Evolutionary conservation across 1,284 basidiomycete species (phyloP).

Genomic region (Hortiboletus rubellus): DNA sequence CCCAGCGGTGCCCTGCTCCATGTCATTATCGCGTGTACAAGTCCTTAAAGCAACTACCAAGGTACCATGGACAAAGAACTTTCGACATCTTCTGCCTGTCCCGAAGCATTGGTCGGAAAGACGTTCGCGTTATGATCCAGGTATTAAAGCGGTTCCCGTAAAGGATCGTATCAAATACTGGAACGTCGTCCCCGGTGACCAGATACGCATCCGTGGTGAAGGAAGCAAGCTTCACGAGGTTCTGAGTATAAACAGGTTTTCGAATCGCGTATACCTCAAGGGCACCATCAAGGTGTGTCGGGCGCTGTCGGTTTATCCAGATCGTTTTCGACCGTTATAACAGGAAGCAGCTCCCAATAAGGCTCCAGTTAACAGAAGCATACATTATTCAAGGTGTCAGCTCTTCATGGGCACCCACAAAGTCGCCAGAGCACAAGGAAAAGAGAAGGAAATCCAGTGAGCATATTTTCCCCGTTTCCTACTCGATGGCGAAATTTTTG

Average conservation of each 20-base stretch:
- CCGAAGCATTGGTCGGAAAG: constrained; percentile 44
- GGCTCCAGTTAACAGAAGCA: constrained; percentile 44
- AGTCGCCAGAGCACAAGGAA: constrained; percentile 35
- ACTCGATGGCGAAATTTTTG: constrained; percentile 37
- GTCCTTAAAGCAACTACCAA: constrained; percentile 49
- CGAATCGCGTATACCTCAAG: constrained; percentile 70
- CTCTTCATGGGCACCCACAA: constrained; percentile 67
- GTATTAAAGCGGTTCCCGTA: constrained; percentile 53
- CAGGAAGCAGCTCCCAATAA: constrained; percentile 32
- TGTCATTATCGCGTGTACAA: constrained; percentile 43
- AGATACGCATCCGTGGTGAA: constrained; percentile 68
- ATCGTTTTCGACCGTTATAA: constrained; percentile 4
- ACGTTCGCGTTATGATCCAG: constrained; percentile 34
- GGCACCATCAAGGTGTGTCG: constrained; percentile 48
- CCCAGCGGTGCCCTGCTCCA: constrained; percentile 5
- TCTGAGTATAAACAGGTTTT: constrained; percentile 66
- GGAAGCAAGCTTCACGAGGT: constrained; percentile 65
- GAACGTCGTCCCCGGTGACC: constrained; percentile 85
- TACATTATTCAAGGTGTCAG: constrained; percentile 77
- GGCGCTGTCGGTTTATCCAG: background rate
- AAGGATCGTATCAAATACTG: constrained; percentile 78
- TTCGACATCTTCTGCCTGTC: constrained; percentile 61
- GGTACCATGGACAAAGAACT: constrained; percentile 59
- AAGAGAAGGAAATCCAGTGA: constrained; percentile 46
- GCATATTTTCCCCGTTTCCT: constrained; percentile 42